These are phyloP conservation scores for Plasmodium malariae DNA, from an alignment of 169 alveolate species.

Conservation along the genomic window DNA sequence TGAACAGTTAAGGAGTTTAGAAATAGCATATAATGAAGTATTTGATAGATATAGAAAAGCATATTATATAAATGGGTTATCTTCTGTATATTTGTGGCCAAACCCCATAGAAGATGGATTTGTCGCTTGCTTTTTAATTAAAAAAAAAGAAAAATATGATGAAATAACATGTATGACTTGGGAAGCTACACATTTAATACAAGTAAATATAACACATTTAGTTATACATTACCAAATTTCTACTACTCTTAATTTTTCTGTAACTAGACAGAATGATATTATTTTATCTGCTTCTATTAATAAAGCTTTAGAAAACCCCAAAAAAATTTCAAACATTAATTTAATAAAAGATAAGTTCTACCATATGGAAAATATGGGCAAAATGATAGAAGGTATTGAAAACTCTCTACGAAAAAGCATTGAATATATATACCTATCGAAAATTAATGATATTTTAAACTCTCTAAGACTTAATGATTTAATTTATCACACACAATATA, in stretches of 20 bases:
- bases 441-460: constrained; percentile 48
- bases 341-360: constrained; percentile 51
- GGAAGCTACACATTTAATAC: constrained; percentile 74
- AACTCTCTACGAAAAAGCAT: constrained; percentile 61
- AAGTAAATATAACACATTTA: constrained; percentile 42
- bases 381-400: constrained; percentile 64
- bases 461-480: constrained; percentile 31
- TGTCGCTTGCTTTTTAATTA: constrained; percentile 65
- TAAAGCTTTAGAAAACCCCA: constrained; percentile 68
- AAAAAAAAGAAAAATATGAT: constrained; percentile 41
- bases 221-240: constrained; percentile 51
- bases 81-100: constrained; percentile 69
- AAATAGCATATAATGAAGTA: constrained; percentile 47
- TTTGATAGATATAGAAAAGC: constrained; percentile 56
- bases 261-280: constrained; percentile 27
- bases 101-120: constrained; percentile 71
- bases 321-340: constrained; percentile 36
- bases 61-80: constrained; percentile 53
- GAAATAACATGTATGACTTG: constrained; percentile 7
- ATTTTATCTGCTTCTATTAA: constrained; percentile 55
- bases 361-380: constrained; percentile 65
- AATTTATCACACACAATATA: neutral
- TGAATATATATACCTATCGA: constrained; percentile 49
- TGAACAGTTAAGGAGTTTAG: constrained; percentile 48
- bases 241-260: constrained; percentile 35